Evolutionary conservation across 805 yeast species (phyloP).

Genomic region (Kodamaea restingae): DNA sequence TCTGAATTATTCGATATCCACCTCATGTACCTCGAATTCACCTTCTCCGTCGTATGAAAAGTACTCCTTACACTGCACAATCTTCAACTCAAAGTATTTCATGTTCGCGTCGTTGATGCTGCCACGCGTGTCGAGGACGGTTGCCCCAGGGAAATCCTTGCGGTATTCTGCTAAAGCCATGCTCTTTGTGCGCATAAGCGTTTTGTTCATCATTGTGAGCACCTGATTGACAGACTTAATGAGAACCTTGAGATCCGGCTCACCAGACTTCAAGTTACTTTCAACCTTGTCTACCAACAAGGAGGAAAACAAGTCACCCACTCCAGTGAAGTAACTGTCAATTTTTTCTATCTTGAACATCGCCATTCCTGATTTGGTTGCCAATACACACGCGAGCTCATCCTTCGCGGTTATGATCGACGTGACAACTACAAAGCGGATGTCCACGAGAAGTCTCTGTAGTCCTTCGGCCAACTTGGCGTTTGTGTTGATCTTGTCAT

Average conservation of each 20-base stretch:
- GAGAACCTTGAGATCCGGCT: slow-evolving; percentile 16
- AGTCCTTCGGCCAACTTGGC: slow-evolving; percentile 46
- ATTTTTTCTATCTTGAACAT: slow-evolving; percentile 55
- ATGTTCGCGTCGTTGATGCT: slow-evolving; percentile 56
- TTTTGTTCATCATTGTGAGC: slow-evolving; percentile 50
- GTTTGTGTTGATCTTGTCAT: slow-evolving; percentile 32
- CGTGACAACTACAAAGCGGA: slow-evolving; percentile 61
- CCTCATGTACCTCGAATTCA: slow-evolving; percentile 10
- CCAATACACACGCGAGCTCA: slow-evolving; percentile 7
- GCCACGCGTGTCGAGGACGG: slow-evolving; percentile 22
- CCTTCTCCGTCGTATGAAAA: slow-evolving; percentile 26
- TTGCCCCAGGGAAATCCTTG: slow-evolving; percentile 2
- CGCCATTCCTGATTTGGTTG: slow-evolving; percentile 8
- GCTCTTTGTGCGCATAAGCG: slow-evolving; percentile 45
- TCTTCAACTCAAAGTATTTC: slow-evolving; percentile 69
- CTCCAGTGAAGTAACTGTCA: slow-evolving; percentile 87
- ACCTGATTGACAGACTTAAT: slow-evolving; percentile 49
- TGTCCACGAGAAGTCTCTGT: slow-evolving; percentile 19
- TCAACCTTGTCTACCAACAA: slow-evolving; percentile 61
- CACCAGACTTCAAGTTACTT: slow-evolving; percentile 13
- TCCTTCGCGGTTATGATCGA: slow-evolving; percentile 35
- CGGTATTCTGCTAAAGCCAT: slow-evolving; percentile 25
- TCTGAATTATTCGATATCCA: slow-evolving; percentile 3
- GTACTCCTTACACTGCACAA: slow-evolving; percentile 54
- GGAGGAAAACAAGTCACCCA: slow-evolving; percentile 89